A percentile compares a stretch with the other conserved stretches of the same genome.
Evolutionary conservation across 2,329 filamentous ascomycete genomes (phyloP).

Genomic region (Ascomycota sp.): DNA sequence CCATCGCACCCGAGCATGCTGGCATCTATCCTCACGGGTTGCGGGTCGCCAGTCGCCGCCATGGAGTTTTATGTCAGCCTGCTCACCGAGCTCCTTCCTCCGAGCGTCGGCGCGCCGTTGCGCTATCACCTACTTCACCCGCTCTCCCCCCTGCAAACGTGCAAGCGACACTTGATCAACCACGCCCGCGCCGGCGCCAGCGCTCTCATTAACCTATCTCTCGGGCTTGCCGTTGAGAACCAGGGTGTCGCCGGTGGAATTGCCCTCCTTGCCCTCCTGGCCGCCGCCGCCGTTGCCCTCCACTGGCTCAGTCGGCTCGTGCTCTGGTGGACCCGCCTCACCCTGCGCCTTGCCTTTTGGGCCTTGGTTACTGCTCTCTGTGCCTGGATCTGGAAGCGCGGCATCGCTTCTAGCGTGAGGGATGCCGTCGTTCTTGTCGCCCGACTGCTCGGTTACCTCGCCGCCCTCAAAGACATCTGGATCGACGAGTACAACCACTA

Average conservation of each 20-base stretch:
- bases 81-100: slow-evolving; percentile 21
- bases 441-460: slow-evolving; percentile 23
- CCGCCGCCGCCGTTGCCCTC: slow-evolving; percentile 44
- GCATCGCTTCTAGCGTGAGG: slow-evolving; percentile 40
- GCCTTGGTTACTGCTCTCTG: slow-evolving; percentile 30
- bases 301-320: slow-evolving; percentile 52
- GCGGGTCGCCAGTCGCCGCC: neutral
- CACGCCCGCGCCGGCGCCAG: slow-evolving; percentile 13
- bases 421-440: slow-evolving; percentile 29
- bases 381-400: slow-evolving; percentile 41
- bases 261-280: slow-evolving; percentile 14
- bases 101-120: slow-evolving; percentile 22
- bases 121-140: slow-evolving; percentile 26
- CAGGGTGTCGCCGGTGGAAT: slow-evolving; percentile 13
- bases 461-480: slow-evolving; percentile 33
- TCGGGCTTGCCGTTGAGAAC: slow-evolving; percentile 14
- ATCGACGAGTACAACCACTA: slow-evolving; percentile 35
- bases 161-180: slow-evolving; percentile 14
- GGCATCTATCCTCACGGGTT: too few species aligned
- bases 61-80: slow-evolving; percentile 15
- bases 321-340: slow-evolving; percentile 56
- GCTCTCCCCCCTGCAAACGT: slow-evolving; percentile 21
- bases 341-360: slow-evolving; percentile 44
- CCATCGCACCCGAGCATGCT: too few species aligned
- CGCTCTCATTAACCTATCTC: slow-evolving; percentile 19